These are phyloP conservation scores for Penicillium manginii DNA, from an alignment of 495 filamentous ascomycete genomes.

Conservation along the genomic window DNA sequence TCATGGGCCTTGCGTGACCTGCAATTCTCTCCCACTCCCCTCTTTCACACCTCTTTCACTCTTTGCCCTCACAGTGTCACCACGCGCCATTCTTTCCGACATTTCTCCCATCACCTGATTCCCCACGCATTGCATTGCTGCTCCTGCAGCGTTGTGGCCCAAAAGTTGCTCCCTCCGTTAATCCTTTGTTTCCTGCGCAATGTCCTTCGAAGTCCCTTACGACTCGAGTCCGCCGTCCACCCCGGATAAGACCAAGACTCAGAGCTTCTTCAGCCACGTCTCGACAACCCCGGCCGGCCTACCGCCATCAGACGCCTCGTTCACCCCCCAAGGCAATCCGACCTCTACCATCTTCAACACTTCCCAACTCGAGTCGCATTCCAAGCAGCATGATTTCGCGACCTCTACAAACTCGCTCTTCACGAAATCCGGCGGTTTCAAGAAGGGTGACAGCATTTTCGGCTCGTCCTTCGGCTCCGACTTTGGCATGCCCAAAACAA, in stretches of 20 bases:
- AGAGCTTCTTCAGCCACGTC: constrained; percentile 51
- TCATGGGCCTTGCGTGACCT: constrained; percentile 1
- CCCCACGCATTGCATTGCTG: background rate
- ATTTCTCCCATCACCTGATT: background rate
- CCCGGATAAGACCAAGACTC: constrained; percentile 45
- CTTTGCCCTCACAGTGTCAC: background rate
- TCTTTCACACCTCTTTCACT: background rate
- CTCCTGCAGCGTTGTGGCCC: constrained; percentile 24
- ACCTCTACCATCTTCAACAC: constrained; percentile 66
- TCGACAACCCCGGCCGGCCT: constrained; percentile 80
- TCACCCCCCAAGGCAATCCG: constrained; percentile 74
- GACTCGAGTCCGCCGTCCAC: constrained; percentile 46
- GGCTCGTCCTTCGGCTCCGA: constrained; percentile 47
- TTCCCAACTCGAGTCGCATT: constrained; percentile 57
- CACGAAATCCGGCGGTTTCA: constrained; percentile 44
- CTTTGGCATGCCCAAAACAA: constrained; percentile 39
- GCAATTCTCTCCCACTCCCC: background rate
- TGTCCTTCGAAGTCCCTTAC: constrained; percentile 45
- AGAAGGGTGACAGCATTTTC: constrained; percentile 48
- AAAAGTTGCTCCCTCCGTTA: constrained; percentile 14
- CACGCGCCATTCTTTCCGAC: background rate
- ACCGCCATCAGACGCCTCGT: constrained; percentile 71
- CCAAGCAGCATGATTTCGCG: constrained; percentile 35
- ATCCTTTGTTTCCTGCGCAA: constrained; percentile 20
- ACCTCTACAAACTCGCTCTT: constrained; percentile 41